These are phyloP conservation scores for Plenodomus tracheiphilus DNA, from an alignment of 2,329 filamentous ascomycete genomes.

Conservation along the genomic window DNA sequence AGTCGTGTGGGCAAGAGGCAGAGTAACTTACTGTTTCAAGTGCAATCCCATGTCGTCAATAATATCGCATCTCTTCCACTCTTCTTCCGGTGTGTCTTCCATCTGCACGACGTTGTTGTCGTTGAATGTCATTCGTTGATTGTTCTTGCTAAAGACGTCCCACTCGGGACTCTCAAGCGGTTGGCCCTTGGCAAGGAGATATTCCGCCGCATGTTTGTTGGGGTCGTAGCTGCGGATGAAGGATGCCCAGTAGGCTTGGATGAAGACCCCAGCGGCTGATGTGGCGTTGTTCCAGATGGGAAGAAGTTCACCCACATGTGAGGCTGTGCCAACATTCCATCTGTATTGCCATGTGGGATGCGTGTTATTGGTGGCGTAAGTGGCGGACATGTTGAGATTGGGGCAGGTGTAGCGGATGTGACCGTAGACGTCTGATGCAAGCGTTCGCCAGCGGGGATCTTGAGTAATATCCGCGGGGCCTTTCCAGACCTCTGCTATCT, in stretches of 20 bases:
- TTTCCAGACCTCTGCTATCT: slow-evolving; percentile 36
- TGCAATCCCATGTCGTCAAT: slow-evolving; percentile 33
- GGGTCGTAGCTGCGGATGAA: slow-evolving; percentile 48
- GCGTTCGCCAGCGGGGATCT: slow-evolving; percentile 34
- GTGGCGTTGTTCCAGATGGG: slow-evolving; percentile 46
- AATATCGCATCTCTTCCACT: slow-evolving; percentile 27
- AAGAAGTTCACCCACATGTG: slow-evolving; percentile 43
- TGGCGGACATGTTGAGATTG: slow-evolving; percentile 46
- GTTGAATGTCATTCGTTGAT: slow-evolving; percentile 30
- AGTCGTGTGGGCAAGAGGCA: not conserved
- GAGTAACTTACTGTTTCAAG: slow-evolving; percentile 34
- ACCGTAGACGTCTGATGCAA: slow-evolving; percentile 49
- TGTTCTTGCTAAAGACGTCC: slow-evolving; percentile 25
- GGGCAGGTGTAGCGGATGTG: slow-evolving; percentile 57
- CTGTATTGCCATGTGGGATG: slow-evolving; percentile 52
- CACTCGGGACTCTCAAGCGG: slow-evolving; percentile 29
- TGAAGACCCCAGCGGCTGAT: slow-evolving; percentile 30
- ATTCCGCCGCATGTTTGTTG: slow-evolving; percentile 42
- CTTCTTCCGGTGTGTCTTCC: slow-evolving; percentile 26
- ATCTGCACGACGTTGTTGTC: slow-evolving; percentile 34
- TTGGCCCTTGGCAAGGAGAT: slow-evolving; percentile 15
- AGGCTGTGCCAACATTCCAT: slow-evolving; percentile 51
- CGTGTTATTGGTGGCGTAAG: slow-evolving; percentile 32
- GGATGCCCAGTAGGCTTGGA: slow-evolving; percentile 50
- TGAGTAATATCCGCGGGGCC: slow-evolving; percentile 29